A percentile compares a stretch with the other conserved stretches of the same genome.
Conservation (phyloP, 1,284 basidiomycete species). For the Marasmius oreades region DNA sequence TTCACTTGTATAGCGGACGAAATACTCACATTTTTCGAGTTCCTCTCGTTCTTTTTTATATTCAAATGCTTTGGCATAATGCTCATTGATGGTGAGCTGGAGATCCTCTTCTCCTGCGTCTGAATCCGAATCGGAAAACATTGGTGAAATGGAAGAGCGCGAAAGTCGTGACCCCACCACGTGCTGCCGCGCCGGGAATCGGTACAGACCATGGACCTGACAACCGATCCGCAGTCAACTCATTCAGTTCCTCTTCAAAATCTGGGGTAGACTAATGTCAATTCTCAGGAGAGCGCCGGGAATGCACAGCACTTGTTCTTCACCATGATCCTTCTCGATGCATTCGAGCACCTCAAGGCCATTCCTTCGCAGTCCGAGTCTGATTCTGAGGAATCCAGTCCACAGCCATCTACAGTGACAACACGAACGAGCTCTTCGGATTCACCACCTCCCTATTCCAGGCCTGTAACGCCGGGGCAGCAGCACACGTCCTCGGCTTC, state of each 20-base stretch:
- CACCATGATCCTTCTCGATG: constrained; percentile 11
- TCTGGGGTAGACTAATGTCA: background rate
- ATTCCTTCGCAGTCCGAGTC: background rate
- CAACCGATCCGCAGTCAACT: too few species aligned
- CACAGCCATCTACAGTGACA: background rate
- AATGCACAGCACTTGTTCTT: background rate
- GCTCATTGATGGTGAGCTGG: constrained; percentile 73
- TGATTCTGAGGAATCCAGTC: background rate
- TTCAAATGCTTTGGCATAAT: constrained; percentile 80
- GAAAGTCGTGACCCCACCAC: background rate
- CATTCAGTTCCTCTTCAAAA: background rate
- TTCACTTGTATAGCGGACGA: constrained; percentile 1
- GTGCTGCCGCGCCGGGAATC: background rate
- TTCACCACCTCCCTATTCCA: constrained; percentile 1
- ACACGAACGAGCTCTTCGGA: background rate
- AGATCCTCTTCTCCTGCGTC: constrained; percentile 37
- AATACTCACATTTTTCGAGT: constrained; percentile 67
- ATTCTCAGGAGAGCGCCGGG: background rate
- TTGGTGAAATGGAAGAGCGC: constrained; percentile 11
- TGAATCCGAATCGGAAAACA: constrained; percentile 52
- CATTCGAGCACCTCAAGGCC: background rate
- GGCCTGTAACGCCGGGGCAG: background rate
- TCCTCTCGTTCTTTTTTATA: constrained; percentile 83
- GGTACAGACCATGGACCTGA: too few species aligned
- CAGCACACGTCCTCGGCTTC: background rate